Evolutionary conservation across 352 stramenopile species (phyloP).

Genomic region (Peronospora belbahrii): DNA sequence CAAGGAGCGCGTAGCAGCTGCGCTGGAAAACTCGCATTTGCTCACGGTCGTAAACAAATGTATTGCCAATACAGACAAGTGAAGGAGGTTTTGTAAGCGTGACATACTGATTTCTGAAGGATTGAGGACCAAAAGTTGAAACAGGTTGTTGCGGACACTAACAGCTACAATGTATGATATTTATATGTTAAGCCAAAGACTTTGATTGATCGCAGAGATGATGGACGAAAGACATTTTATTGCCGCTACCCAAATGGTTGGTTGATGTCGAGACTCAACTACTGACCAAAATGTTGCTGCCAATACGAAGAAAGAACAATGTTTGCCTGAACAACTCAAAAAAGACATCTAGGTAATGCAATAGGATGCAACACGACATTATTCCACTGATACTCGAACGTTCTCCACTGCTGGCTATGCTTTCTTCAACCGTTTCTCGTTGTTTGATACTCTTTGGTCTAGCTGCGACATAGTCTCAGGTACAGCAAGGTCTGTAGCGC

Average conservation of each 20-base stretch:
- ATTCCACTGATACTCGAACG: conserved; percentile 5
- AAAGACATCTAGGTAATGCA: background rate
- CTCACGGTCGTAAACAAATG: conserved; percentile 95
- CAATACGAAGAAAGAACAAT: background rate
- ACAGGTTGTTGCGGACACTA: conserved; percentile 3
- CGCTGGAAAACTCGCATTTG: conserved; percentile 94
- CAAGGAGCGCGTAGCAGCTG: conserved; percentile 93
- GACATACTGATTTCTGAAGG: conserved; percentile 1
- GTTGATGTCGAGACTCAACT: conserved; percentile 8
- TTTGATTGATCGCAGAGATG: conserved; percentile 34
- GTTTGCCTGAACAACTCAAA: conserved; percentile 1
- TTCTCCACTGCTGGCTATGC: conserved; percentile 19
- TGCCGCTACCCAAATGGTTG: conserved; percentile 29
- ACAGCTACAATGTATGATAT: background rate
- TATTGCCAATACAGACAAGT: conserved; percentile 89
- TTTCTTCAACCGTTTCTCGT: conserved; percentile 42
- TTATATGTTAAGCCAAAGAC: conserved; percentile 12
- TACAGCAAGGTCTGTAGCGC: conserved; percentile 41
- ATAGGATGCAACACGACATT: background rate
- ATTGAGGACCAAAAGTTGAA: conserved; percentile 2
- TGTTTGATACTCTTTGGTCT: conserved; percentile 29
- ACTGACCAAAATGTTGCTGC: background rate
- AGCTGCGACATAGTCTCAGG: conserved; percentile 44
- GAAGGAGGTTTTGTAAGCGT: background rate
- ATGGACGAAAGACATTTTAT: conserved; percentile 32